Conservation (phyloP, 1,284 basidiomycete genomes). For the Cerrena zonata region DNA sequence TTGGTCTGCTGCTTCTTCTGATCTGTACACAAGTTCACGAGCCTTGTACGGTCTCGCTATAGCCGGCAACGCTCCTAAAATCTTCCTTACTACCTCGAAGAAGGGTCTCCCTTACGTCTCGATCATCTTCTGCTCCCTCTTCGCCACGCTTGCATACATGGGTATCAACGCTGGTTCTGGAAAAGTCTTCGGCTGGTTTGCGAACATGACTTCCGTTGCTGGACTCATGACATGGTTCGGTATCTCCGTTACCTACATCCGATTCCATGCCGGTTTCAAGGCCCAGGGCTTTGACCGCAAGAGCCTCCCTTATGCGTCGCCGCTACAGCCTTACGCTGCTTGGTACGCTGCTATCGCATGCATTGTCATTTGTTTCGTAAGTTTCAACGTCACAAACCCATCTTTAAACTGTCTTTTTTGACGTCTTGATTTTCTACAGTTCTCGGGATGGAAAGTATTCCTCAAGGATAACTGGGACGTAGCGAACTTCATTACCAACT, state of each 20-base stretch:
- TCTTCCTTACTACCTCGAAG: conserved; percentile 66
- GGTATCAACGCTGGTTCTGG: conserved; percentile 57
- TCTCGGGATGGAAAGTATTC: conserved; percentile 75
- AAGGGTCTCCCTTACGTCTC: conserved; percentile 74
- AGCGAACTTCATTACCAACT: conserved; percentile 52
- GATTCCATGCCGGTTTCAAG: conserved; percentile 74
- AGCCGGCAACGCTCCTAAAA: conserved; percentile 71
- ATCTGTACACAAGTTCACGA: conserved; percentile 78
- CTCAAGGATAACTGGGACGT: conserved; percentile 57
- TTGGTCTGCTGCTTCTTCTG: conserved; percentile 80
- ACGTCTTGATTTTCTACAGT: conserved; percentile 33
- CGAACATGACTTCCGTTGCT: conserved; percentile 56
- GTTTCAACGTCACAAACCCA: conserved; percentile 20
- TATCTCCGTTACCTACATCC: conserved; percentile 74
- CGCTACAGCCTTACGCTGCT: conserved; percentile 67
- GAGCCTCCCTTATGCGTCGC: conserved; percentile 61
- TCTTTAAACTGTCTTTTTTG: background rate
- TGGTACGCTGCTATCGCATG: conserved; percentile 58
- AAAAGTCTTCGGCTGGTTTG: conserved; percentile 55
- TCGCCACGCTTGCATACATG: conserved; percentile 71
- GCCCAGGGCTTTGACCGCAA: conserved; percentile 67
- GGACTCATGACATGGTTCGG: conserved; percentile 82
- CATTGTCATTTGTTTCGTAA: conserved; percentile 63
- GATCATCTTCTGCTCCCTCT: conserved; percentile 64
- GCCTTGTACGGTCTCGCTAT: conserved; percentile 77